phyloP scores from a whole-genome alignment of 2,329 filamentous ascomycete genomes.

The Aureobasidium leucospermi region DNA sequence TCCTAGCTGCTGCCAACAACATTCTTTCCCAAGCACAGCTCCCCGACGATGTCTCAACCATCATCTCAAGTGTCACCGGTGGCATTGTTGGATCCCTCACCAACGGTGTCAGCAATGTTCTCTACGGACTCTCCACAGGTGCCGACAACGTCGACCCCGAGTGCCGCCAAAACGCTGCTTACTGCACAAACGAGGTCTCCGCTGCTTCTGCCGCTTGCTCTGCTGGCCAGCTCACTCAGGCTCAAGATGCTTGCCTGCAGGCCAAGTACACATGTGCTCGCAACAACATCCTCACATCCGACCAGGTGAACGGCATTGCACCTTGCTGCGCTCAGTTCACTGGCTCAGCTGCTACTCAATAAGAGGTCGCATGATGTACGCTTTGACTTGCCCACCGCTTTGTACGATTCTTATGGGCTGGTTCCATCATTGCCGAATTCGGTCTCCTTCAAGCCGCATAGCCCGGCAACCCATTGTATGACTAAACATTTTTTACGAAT shows the following conservation, averaged over 20 bases:
- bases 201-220: constrained; percentile 1
- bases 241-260: constrained; percentile 9
- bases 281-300: neutral
- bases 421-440: too few relatives aligned
- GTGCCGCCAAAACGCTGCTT: neutral
- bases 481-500: too few relatives aligned
- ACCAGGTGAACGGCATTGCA: neutral
- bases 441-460: too few relatives aligned
- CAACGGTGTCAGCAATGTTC: neutral
- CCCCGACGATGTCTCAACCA: neutral
- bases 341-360: neutral
- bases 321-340: constrained; percentile 6
- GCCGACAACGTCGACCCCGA: constrained; percentile 1
- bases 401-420: too few relatives aligned
- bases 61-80: constrained; percentile 1
- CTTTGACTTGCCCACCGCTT: too few relatives aligned
- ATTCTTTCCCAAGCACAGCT: neutral
- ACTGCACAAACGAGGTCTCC: constrained; percentile 5
- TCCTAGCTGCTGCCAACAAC: neutral
- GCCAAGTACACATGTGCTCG: constrained; percentile 9
- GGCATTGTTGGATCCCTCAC: neutral
- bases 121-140: neutral
- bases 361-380: too few relatives aligned
- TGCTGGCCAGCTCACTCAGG: neutral
- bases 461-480: too few relatives aligned